Percentiles rank a stretch among this genome's conserved stretches.
Conservation (phyloP, 2,329 filamentous ascomycete species). For the Ophiobolus disseminans region DNA sequence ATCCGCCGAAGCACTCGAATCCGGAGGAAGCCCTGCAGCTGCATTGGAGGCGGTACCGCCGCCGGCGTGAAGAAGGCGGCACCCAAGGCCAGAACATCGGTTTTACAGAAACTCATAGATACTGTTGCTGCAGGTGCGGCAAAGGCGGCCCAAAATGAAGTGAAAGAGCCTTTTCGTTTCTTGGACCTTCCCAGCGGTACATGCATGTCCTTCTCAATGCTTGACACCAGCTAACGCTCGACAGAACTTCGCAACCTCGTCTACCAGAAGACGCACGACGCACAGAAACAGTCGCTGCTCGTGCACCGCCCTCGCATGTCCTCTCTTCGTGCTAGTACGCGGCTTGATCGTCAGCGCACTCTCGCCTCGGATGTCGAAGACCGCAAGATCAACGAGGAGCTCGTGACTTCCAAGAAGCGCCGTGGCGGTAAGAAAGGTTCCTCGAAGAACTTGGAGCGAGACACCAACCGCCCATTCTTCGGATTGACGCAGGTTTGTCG, state of each 20-base stretch:
- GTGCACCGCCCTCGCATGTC: constrained; percentile 34
- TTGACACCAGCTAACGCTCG: constrained; percentile 4
- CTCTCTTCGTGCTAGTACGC: constrained; percentile 32
- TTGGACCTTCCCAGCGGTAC: constrained; percentile 34
- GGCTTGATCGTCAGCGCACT: constrained; percentile 22
- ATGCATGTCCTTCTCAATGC: not conserved
- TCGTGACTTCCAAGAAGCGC: constrained; percentile 4
- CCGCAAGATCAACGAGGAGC: constrained; percentile 13
- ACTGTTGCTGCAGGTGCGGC: not conserved
- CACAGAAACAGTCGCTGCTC: constrained; percentile 29
- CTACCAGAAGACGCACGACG: constrained; percentile 21
- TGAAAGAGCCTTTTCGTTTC: constrained; percentile 18
- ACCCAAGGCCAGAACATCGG: not conserved
- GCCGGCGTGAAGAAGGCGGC: constrained; percentile 17
- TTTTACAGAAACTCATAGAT: not conserved
- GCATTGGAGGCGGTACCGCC: constrained; percentile 5
- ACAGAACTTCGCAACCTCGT: constrained; percentile 40
- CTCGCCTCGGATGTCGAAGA: constrained; percentile 23
- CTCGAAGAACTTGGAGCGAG: constrained; percentile 9
- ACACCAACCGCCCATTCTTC: constrained; percentile 32
- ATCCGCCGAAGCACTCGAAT: not conserved
- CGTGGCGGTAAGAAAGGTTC: not conserved
- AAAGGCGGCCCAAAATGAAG: not conserved
- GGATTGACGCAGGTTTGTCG: constrained; percentile 36
- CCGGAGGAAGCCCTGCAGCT: not conserved